Evolutionary conservation across 2,329 filamentous ascomycete species (phyloP).

Genomic region (Pleurostoma richardsiae): DNA sequence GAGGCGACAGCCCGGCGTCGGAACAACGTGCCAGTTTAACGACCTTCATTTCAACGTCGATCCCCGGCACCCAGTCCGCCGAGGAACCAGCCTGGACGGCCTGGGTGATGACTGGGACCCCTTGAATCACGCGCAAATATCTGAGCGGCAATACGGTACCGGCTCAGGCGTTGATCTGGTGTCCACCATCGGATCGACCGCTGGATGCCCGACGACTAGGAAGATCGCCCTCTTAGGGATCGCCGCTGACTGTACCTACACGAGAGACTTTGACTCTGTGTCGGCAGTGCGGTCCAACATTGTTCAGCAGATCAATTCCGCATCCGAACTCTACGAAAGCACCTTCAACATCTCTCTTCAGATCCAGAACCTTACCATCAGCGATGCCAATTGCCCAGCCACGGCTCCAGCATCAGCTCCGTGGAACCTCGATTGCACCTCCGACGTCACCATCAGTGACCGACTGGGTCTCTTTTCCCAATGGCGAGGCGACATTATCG

Average conservation of each 20-base stretch:
- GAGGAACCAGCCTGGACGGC: neutral
- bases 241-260: conserved; percentile 83
- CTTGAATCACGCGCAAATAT: neutral
- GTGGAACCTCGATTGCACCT: conserved; percentile 73
- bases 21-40: conserved; percentile 20
- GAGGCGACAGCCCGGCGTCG: conserved; percentile 48
- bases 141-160: conserved; percentile 60
- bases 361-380: conserved; percentile 73
- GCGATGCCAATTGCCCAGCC: conserved; percentile 64
- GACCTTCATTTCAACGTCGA: conserved; percentile 36
- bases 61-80: conserved; percentile 21
- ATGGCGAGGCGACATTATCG: conserved; percentile 70
- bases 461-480: conserved; percentile 80
- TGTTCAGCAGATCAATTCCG: conserved; percentile 73
- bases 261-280: conserved; percentile 59
- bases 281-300: conserved; percentile 62
- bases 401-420: conserved; percentile 57
- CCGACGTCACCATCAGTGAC: conserved; percentile 57
- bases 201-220: conserved; percentile 73
- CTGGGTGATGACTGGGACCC: neutral
- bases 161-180: conserved; percentile 69
- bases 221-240: conserved; percentile 84
- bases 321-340: conserved; percentile 75
- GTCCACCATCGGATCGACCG: conserved; percentile 66
- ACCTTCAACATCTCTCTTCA: conserved; percentile 88